Base-by-base conservation (phyloP, 2,329 filamentous ascomycete genomes). In the Aureobasidium sp. region DNA sequence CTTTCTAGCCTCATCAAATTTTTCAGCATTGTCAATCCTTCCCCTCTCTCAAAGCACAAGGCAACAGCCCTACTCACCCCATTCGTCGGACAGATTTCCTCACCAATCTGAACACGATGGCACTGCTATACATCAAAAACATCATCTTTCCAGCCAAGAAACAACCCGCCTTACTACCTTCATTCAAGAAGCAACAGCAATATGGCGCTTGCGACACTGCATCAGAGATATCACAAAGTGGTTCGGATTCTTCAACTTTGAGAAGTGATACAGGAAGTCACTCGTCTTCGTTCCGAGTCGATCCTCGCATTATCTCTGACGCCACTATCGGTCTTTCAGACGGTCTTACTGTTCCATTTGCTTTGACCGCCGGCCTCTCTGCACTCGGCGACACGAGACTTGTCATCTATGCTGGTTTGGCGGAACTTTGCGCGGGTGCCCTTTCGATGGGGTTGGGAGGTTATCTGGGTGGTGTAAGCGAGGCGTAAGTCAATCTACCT, bases 381-480 rank as follows among this genome's bases (percentile, higher is more conserved):
- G 73, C 75, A 7, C 64, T 76, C 16, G 73, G 73, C 6, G 68
- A 74, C 36, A 73, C 74, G 1, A 68, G 68, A 27, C 66, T 76
- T 2, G 75, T 77, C 25, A 71, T 77, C 62, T 70, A 75, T 32
- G 75, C 71, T 16, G 75, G 75, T 8, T 67, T 77, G 16, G 75
- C 75, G 7, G 74, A 77, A 63, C 66, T 77, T 10, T 70, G 72
- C 10, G 75, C 75, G 3, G 75, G 75, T 2, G 73, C 72, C 1
- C 73, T 77, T 34, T 73, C 69, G 3, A 77, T 77, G 75, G 75
- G 75, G 1, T 65, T 77, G 3, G 75, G 75, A 14, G 75, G 75
- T 3, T 75, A 75, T 64, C 67, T 77, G 3, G 79, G 78, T 16
- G 77, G 78, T 2, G 79, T 78, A 65, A 77, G 77, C 65, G 79